Base-by-base conservation (phyloP, 2,329 filamentous ascomycete species). In the Aspergillus melleus region DNA sequence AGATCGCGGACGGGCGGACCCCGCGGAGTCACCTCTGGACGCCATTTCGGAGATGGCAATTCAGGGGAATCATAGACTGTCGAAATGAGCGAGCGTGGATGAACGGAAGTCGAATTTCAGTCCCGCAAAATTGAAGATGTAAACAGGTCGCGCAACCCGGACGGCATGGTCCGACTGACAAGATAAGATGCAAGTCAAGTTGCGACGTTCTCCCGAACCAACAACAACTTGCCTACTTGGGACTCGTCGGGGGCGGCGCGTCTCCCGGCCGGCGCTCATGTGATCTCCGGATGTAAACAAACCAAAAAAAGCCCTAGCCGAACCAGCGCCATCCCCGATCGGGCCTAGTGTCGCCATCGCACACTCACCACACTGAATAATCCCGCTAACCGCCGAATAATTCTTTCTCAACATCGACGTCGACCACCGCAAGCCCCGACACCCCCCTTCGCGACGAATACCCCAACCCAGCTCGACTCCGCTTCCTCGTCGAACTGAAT, bases 401-500 rank as follows among this genome's bases (percentile, higher is more conserved):
- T 76, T 77, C 72, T 73, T 76, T 66, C 70, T 73, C 73, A 74
- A 72, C 70, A 72, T 74, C 74, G 74, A 76, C 73, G 72, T 70
- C 71, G 69, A 71, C 68, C 66, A 69, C 68, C 71, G 69, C 68
- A 71, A 60, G 68, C 66, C 68, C 65, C 65, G 66, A 68, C 67
- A 67, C 67, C 68, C 73, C 68, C 68, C 69, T 64, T 65, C 70
- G 70, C 68, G 62, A 72, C 69, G 67, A 67, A 69, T 69, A 68
- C 69, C 66, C 64, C 66, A 68, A n/a, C 64, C 63, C 71, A 69
- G 68, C 68, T 73, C 71, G 74, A 76, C 72, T 70, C 66, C 70
- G 69, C 69, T 72, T 70, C 75, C 74, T 68, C 70, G 75, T 78
- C 74, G 74, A 72, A 73, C 72, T 80, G 79, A 80, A 79, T 77